Base-by-base conservation (phyloP, 2,329 filamentous ascomycete genomes). In the Trichoderma guizhouense region DNA sequence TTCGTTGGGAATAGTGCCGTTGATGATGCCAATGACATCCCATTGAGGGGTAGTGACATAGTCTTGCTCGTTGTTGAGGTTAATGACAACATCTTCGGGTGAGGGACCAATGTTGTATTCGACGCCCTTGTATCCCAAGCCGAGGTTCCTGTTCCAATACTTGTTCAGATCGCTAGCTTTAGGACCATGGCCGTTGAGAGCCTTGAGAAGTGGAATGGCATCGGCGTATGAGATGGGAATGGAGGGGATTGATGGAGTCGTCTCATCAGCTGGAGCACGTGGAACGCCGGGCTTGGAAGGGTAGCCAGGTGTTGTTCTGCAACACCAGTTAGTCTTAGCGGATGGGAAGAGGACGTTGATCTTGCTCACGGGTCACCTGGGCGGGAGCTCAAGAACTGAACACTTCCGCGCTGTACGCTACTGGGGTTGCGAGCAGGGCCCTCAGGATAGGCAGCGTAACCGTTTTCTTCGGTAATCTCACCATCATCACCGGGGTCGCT, bases 21-120 rank as follows among this genome's bases (percentile, higher is more conserved):
- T 97, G 79, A 99, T 93, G 60, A 96, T 86, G 58, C 95, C 95
- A 74, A 98, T 95, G 3, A 96, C 93, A 78, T 99, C 92, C 94
- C 94, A 97, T 67, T 95, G 84, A 5, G 93, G 92, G 0, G 92
- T 96, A 1, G 88, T 95, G 15, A 90, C 89, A 78, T 97, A 96
- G 60, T 94, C 89, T 82, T 97, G 93, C 77, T 94, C 85, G 77
- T 95, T 97, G 77, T 88, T 86, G 53, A 93, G 86, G 78, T 94
- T 93, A 69, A 96, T 83, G 1, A 89, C 89, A 2, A 95, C 78
- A 68, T 88, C 82, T 18, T 92, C 88, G 0, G 95, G 93, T 0
- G 93, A 91, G 0, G 94, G 94, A 1, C 94, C 94, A 71, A 97
- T 89, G 79, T 94, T 93, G 83, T 97, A 97, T 14, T 94, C 81